Percentiles rank a stretch among this genome's conserved stretches.
Conservation (phyloP, 495 filamentous ascomycete species). For the Diplogelasinospora grovesii region DNA sequence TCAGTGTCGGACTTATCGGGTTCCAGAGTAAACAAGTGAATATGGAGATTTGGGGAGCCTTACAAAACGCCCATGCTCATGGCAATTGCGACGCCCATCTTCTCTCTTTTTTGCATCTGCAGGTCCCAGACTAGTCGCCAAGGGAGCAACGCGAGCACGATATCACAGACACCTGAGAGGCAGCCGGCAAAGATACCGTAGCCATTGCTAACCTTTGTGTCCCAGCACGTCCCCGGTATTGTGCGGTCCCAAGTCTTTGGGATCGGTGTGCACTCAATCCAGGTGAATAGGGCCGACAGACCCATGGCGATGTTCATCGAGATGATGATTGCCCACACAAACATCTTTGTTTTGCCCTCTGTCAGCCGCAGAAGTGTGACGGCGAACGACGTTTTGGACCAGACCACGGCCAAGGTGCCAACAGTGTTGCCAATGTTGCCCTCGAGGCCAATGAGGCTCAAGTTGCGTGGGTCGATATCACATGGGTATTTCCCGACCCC, state of each 20-base stretch:
- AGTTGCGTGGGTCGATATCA: constrained; percentile 15
- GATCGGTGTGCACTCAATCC: constrained; percentile 20
- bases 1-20: too few relatives aligned
- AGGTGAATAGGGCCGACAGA: constrained; percentile 12
- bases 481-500: constrained; percentile 26
- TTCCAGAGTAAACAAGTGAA: too few relatives aligned
- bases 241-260: constrained; percentile 13
- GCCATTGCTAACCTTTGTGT: not conserved
- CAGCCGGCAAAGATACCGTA: constrained; percentile 11
- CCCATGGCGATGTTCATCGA: constrained; percentile 22
- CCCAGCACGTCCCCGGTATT: constrained; percentile 21
- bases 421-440: constrained; percentile 13
- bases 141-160: constrained; percentile 20
- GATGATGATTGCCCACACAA: constrained; percentile 17
- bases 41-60: too few relatives aligned
- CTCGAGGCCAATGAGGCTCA: constrained; percentile 8
- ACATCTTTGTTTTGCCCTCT: constrained; percentile 1
- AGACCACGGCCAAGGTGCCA: constrained; percentile 16
- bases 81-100: constrained; percentile 21
- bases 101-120: constrained; percentile 24
- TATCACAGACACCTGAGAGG: constrained; percentile 22
- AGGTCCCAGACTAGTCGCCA: constrained; percentile 22
- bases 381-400: constrained; percentile 28
- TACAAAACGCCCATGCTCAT: constrained; percentile 29
- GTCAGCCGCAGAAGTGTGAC: constrained; percentile 24